Evolutionary conservation across 129 eudicot species (phyloP).

Genomic region (Flaveria linearis): DNA sequence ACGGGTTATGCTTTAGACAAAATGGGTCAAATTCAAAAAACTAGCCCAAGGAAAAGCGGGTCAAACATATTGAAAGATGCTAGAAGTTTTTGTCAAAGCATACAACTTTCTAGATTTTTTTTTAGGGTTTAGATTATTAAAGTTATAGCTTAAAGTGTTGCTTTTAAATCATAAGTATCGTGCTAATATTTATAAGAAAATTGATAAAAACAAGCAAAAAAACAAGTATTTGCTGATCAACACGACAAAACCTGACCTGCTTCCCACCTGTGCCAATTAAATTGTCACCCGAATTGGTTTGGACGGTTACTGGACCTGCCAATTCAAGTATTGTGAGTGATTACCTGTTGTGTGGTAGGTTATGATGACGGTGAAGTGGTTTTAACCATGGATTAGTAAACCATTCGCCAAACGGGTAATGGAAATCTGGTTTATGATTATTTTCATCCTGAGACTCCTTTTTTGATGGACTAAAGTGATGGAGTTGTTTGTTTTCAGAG

Average conservation of each 20-base stretch:
- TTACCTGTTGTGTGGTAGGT: conserved; percentile 51
- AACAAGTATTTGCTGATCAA: background rate
- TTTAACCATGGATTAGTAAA: conserved; percentile 60
- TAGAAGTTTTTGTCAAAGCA: background rate
- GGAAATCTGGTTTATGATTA: conserved; percentile 37
- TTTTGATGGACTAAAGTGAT: conserved; percentile 39
- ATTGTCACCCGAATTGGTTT: too few species aligned
- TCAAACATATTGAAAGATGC: background rate
- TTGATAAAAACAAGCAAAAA: too few species aligned
- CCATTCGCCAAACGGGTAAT: conserved; percentile 77
- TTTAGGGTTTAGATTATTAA: background rate
- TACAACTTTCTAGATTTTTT: background rate
- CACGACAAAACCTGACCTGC: background rate
- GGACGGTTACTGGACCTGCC: background rate
- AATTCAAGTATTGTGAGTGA: background rate
- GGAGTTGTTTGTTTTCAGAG: conserved; percentile 35
- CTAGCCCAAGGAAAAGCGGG: background rate
- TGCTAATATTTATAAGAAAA: background rate
- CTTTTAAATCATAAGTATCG: background rate
- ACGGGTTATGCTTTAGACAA: background rate
- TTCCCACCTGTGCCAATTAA: too few species aligned
- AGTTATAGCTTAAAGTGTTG: background rate
- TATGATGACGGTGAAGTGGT: conserved; percentile 40
- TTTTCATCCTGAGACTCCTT: conserved; percentile 33
- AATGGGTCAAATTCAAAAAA: background rate